phyloP scores from a whole-genome alignment of 345 rosid species.

The Crucihimalaya himalaica region DNA sequence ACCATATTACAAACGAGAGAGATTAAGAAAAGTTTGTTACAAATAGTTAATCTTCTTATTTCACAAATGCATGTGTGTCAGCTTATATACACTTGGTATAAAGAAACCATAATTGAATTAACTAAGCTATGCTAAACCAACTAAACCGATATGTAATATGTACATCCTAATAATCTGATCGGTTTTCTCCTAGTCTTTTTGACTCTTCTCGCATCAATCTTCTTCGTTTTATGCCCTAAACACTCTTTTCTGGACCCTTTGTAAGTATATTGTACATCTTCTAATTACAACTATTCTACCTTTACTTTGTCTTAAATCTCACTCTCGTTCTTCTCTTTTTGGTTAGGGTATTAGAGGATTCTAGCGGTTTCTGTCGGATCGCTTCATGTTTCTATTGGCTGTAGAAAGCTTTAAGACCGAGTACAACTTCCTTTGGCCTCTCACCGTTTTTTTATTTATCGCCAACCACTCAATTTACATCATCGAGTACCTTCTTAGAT shows the following conservation, averaged over 20 bases:
- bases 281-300: neutral
- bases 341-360: constrained; percentile 5
- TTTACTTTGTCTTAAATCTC: neutral
- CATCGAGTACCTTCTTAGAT: constrained; percentile 8
- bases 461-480: constrained; percentile 8
- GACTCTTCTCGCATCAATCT: neutral
- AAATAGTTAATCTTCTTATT: too few relatives aligned
- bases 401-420: neutral
- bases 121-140: too few relatives aligned
- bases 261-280: constrained; percentile 16
- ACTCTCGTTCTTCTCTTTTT: neutral
- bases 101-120: too few relatives aligned
- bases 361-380: neutral
- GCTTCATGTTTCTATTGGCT: constrained; percentile 8
- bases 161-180: too few relatives aligned
- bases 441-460: neutral
- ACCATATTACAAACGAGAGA: too few relatives aligned
- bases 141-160: too few relatives aligned
- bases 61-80: too few relatives aligned
- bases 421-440: neutral
- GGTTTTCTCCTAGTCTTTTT: neutral
- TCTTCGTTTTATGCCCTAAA: constrained; percentile 1
- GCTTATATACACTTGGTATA: too few relatives aligned
- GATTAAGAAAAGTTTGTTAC: too few relatives aligned
- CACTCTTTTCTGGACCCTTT: constrained; percentile 1